phyloP scores from a whole-genome alignment of 2,329 filamentous ascomycete species.

The Fusarium hainanense region DNA sequence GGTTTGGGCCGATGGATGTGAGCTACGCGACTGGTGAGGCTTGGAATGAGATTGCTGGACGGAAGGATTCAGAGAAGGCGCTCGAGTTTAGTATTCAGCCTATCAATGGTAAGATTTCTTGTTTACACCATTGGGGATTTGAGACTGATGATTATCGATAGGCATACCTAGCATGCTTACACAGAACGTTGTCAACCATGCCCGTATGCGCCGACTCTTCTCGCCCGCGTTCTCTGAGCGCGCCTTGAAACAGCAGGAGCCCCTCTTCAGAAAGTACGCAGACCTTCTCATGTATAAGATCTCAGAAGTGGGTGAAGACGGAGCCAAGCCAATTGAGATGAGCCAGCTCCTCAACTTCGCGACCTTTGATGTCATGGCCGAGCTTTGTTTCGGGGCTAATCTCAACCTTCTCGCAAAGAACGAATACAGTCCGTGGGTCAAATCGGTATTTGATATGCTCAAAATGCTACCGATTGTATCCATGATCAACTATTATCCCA shows the following conservation, averaged over 20 bases:
- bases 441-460: constrained; percentile 33
- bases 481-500: constrained; percentile 17
- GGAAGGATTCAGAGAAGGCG: constrained; percentile 14
- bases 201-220: constrained; percentile 6
- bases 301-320: constrained; percentile 8
- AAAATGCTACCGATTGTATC: not conserved
- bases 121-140: not conserved
- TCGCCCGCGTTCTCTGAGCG: constrained; percentile 24
- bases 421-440: constrained; percentile 45
- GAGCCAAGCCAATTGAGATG: constrained; percentile 12
- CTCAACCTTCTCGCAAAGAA: constrained; percentile 42
- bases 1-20: constrained; percentile 21
- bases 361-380: constrained; percentile 46
- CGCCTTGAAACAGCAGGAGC: constrained; percentile 21
- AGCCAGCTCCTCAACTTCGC: constrained; percentile 23
- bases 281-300: constrained; percentile 22
- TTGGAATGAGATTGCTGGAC: constrained; percentile 22
- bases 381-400: constrained; percentile 44
- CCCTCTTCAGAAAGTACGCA: constrained; percentile 12
- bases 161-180: constrained; percentile 26
- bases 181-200: not conserved
- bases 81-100: constrained; percentile 15
- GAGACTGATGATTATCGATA: not conserved
- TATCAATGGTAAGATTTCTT: not conserved
- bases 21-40: constrained; percentile 18